Conservation (phyloP, 805 yeast genomes). For the Kazachstania psychrophila region DNA sequence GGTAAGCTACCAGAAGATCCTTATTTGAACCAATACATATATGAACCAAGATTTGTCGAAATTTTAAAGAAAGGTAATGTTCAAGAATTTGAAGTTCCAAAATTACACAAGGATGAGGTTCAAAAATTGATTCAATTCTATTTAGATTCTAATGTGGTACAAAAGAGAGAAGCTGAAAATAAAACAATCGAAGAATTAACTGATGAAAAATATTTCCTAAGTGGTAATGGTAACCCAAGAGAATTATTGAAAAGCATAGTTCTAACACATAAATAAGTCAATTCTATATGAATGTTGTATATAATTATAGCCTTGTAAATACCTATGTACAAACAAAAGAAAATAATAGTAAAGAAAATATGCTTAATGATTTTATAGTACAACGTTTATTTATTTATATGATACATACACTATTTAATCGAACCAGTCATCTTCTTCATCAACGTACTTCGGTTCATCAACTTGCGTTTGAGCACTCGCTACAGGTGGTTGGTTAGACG, state of each 20-base stretch:
- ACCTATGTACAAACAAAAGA: background rate
- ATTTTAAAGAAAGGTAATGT: slow-evolving; percentile 33
- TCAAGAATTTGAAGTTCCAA: slow-evolving; percentile 34
- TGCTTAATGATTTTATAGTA: background rate
- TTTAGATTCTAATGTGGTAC: slow-evolving; percentile 33
- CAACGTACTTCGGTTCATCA: slow-evolving; percentile 24
- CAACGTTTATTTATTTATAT: background rate
- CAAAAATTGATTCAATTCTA: slow-evolving; percentile 35
- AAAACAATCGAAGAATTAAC: slow-evolving; percentile 32
- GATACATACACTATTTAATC: slow-evolving; percentile 11
- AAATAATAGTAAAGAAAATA: background rate
- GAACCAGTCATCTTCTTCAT: slow-evolving; percentile 30
- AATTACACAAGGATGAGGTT: slow-evolving; percentile 39
- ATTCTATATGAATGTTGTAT: background rate
- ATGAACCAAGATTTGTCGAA: slow-evolving; percentile 49
- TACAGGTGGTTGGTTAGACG: too few species aligned
- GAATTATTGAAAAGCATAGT: slow-evolving; percentile 34
- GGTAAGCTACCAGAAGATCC: slow-evolving; percentile 45
- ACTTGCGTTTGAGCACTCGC: background rate
- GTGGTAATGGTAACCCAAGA: slow-evolving; percentile 62
- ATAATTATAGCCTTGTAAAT: background rate
- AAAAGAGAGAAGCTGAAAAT: slow-evolving; percentile 28
- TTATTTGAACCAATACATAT: slow-evolving; percentile 41
- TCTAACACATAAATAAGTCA: slow-evolving; percentile 10
- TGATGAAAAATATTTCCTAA: slow-evolving; percentile 42